Percentiles rank a stretch among this genome's conserved stretches.
Conservation (phyloP, 2,329 filamentous ascomycete species). For the Botrytis galanthina region DNA sequence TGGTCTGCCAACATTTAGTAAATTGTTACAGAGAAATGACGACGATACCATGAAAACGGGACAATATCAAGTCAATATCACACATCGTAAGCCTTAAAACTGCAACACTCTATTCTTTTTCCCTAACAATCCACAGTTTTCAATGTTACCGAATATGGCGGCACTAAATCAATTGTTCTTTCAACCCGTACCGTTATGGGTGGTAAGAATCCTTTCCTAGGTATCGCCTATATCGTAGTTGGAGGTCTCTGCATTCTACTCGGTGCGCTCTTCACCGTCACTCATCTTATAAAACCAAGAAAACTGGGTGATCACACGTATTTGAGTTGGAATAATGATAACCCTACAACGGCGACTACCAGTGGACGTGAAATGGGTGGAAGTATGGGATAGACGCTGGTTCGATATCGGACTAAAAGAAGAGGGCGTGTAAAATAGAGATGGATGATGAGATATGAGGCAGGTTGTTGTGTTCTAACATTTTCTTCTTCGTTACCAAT, state of each 20-base stretch:
- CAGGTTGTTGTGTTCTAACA: not conserved
- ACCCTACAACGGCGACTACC: conserved; percentile 52
- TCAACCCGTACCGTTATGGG: conserved; percentile 91
- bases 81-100: conserved; percentile 63
- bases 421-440: conserved; percentile 7
- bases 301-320: conserved; percentile 99
- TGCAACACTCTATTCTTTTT: not conserved
- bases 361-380: conserved; percentile 52
- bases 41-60: conserved; percentile 63
- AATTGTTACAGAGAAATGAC: conserved; percentile 84
- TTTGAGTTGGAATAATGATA: conserved; percentile 86
- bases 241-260: conserved; percentile 90
- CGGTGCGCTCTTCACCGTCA: conserved; percentile 82
- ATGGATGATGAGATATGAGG: conserved; percentile 11
- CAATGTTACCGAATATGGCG: conserved; percentile 72
- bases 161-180: conserved; percentile 86
- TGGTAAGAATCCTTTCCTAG: conserved; percentile 91
- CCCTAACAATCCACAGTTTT: conserved; percentile 60
- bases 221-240: conserved; percentile 93
- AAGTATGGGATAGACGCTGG: conserved; percentile 8
- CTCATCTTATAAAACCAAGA: conserved; percentile 88
- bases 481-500: not conserved
- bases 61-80: conserved; percentile 72
- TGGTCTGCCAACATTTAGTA: conserved; percentile 90
- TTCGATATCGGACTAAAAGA: not conserved